Evolutionary conservation across 139 green algal species (phyloP).

Genomic region (Astrephomene gubernaculifera): DNA sequence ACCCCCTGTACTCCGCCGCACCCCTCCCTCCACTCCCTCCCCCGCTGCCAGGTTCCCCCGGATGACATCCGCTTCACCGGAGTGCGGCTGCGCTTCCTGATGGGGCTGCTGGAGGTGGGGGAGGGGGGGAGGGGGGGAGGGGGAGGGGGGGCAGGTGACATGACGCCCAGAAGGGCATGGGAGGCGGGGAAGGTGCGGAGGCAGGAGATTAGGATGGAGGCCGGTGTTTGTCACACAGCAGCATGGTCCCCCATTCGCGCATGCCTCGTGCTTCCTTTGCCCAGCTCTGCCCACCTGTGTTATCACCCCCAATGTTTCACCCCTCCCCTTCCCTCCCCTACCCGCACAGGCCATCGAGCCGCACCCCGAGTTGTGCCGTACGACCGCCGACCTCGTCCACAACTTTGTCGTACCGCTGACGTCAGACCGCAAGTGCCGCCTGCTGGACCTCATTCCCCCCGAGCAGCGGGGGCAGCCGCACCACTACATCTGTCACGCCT

Average conservation of each 20-base stretch:
- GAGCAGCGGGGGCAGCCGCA: constrained; percentile 17
- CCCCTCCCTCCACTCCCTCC: not conserved
- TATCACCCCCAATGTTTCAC: no score
- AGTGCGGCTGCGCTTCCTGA: constrained; percentile 20
- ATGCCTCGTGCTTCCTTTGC: no score
- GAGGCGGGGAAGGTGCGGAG: not conserved
- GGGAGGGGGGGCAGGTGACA: not conserved
- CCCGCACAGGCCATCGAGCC: not conserved
- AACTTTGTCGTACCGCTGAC: not conserved
- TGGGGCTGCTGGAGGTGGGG: constrained; percentile 29
- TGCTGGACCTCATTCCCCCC: constrained; percentile 10
- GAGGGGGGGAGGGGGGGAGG: not conserved
- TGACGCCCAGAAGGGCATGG: not conserved
- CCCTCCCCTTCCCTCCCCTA: not conserved
- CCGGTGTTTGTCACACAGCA: no score
- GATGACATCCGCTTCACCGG: constrained; percentile 39
- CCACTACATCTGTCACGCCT: constrained; percentile 37
- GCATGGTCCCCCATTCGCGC: no score
- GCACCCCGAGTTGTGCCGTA: not conserved
- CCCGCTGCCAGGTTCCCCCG: not conserved
- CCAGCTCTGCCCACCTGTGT: no score
- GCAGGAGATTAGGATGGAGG: no score
- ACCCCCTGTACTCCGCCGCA: not conserved
- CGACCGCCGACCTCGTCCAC: not conserved
- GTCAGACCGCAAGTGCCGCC: not conserved